phyloP scores from a whole-genome alignment of 1,284 basidiomycete genomes.

The Heterobasidion parviporum region DNA sequence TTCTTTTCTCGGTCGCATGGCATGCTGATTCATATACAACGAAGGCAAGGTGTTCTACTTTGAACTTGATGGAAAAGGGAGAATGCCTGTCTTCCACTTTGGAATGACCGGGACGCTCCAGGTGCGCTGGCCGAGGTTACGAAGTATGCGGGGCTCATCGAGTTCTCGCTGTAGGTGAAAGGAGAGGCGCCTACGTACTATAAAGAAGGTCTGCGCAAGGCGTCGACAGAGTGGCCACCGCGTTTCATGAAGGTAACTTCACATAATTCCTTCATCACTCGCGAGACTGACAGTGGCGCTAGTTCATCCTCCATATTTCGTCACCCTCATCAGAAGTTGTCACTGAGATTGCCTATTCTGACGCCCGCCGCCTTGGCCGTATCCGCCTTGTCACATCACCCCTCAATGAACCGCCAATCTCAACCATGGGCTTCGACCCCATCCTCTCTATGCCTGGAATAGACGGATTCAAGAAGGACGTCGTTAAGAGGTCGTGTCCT shows the following conservation, averaged over 20 bases:
- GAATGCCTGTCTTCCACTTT: conserved; percentile 68
- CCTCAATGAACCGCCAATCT: conserved; percentile 59
- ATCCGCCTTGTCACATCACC: conserved; percentile 58
- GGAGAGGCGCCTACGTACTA: conserved; percentile 61
- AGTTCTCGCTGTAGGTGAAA: conserved; percentile 37
- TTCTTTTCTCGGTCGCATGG: background rate
- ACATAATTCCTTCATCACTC: background rate
- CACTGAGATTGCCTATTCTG: conserved; percentile 54
- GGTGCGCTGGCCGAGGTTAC: conserved; percentile 26
- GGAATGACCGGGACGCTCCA: conserved; percentile 83
- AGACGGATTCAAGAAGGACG: conserved; percentile 42
- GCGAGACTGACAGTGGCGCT: background rate
- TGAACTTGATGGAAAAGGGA: conserved; percentile 55
- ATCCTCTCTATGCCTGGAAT: conserved; percentile 64
- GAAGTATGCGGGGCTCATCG: background rate
- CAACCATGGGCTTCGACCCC: conserved; percentile 71
- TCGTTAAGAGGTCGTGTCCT: conserved; percentile 58
- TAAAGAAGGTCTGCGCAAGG: conserved; percentile 43
- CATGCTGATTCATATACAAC: background rate
- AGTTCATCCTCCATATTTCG: conserved; percentile 60
- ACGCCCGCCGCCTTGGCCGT: conserved; percentile 67
- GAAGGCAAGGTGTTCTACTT: conserved; percentile 75
- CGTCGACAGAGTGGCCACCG: conserved; percentile 65
- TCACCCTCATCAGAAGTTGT: conserved; percentile 18
- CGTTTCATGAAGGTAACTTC: conserved; percentile 58